Conservation (phyloP, 2,329 filamentous ascomycete genomes). For the Calonectria henricotiae region DNA sequence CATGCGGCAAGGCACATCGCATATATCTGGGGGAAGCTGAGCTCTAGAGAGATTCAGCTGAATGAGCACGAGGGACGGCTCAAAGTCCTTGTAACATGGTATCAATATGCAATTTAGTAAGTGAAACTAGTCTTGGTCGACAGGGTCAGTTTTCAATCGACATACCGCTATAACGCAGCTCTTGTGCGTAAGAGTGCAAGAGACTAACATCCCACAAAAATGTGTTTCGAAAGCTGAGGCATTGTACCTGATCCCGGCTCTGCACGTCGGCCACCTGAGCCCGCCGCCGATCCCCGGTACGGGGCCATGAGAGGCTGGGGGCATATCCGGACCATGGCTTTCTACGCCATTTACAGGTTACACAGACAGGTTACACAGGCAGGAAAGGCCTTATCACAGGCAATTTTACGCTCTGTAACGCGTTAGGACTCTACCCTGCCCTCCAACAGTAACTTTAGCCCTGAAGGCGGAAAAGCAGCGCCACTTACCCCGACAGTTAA, state of each 20-base stretch:
- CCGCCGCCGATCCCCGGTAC: not conserved
- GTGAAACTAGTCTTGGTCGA: fast-evolving
- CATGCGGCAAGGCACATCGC: not conserved
- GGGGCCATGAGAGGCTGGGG: not conserved
- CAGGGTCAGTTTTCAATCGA: no score
- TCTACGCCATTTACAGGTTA: not conserved
- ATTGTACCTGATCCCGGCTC: not conserved
- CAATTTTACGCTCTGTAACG: not conserved
- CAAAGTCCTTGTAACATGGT: not conserved
- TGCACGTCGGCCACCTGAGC: not conserved
- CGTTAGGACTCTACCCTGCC: not conserved
- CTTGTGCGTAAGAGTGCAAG: not conserved
- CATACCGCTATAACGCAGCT: not conserved
- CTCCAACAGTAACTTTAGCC: not conserved
- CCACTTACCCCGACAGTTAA: not conserved
- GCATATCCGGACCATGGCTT: not conserved
- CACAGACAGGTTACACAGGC: not conserved
- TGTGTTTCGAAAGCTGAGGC: not conserved
- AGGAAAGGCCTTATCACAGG: not conserved
- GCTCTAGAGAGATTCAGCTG: no score
- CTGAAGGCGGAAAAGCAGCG: not conserved
- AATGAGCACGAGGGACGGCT: not conserved
- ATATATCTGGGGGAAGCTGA: not conserved
- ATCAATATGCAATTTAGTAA: not conserved
- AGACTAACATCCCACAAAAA: conserved; percentile 11